Conservation (phyloP, 73 alveolate species). For the Paramecium biaurelia region DNA sequence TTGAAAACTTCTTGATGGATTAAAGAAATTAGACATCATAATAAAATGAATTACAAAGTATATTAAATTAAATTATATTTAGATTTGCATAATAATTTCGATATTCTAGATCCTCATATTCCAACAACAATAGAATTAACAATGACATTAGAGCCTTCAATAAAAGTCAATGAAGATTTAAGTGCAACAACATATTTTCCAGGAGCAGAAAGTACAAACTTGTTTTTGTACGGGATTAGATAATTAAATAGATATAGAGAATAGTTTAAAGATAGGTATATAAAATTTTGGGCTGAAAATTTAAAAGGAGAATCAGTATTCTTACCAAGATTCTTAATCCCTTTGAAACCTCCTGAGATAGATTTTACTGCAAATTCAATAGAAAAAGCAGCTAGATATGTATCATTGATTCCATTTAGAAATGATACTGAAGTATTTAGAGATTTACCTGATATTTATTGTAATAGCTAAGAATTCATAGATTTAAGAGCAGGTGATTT, state of each 20-base stretch:
- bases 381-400: slow-evolving; percentile 97
- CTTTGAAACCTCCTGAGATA: slow-evolving; percentile 87
- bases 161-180: slow-evolving; percentile 16
- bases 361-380: slow-evolving; percentile 85
- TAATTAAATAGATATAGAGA: slow-evolving; percentile 64
- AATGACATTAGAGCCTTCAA: slow-evolving; percentile 59
- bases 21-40: not conserved
- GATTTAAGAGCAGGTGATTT: slow-evolving; percentile 97
- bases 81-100: slow-evolving; percentile 60
- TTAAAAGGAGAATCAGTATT: slow-evolving; percentile 89
- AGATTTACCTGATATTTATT: slow-evolving; percentile 98
- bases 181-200: slow-evolving; percentile 78
- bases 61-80: slow-evolving; percentile 49
- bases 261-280: slow-evolving; percentile 78
- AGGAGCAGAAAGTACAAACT: slow-evolving; percentile 88
- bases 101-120: slow-evolving; percentile 60
- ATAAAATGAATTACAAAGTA: slow-evolving; percentile 51
- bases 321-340: slow-evolving; percentile 87
- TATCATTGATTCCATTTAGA: slow-evolving; percentile 92
- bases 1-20: slow-evolving; percentile 52
- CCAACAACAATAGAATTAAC: slow-evolving; percentile 64
- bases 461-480: slow-evolving; percentile 92
- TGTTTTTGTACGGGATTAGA: slow-evolving; percentile 82
- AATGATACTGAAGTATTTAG: slow-evolving; percentile 95
- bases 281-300: slow-evolving; percentile 91